Evolutionary conservation across 805 yeast genomes (phyloP).

Genomic region (Starmerella apis): DNA sequence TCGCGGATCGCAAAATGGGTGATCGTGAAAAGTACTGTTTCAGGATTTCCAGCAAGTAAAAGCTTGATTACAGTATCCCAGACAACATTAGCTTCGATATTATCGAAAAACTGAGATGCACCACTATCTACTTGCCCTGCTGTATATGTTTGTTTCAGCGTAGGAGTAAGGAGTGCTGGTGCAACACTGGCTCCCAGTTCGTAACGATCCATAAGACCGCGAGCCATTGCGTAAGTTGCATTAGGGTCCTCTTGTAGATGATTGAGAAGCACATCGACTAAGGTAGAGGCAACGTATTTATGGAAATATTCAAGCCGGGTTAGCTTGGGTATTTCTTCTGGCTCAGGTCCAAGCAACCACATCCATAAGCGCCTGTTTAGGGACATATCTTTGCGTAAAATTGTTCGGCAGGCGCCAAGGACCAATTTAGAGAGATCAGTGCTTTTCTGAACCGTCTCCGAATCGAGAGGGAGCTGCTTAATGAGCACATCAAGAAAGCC

Average conservation of each 20-base stretch:
- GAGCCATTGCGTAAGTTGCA: conserved; percentile 49
- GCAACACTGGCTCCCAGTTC: conserved; percentile 73
- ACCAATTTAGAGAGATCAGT: conserved; percentile 49
- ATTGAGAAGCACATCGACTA: conserved; percentile 46
- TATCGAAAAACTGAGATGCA: conserved; percentile 68
- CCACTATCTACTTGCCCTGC: conserved; percentile 28
- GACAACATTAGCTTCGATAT: conserved; percentile 68
- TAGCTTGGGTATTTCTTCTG: conserved; percentile 23
- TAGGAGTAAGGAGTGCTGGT: conserved; percentile 58
- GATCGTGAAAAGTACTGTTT: conserved; percentile 49
- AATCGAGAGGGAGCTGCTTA: conserved; percentile 53
- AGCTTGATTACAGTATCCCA: conserved; percentile 55
- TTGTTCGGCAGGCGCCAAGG: conserved; percentile 50
- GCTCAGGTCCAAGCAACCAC: conserved; percentile 81
- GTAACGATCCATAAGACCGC: conserved; percentile 85
- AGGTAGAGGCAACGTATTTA: conserved; percentile 42
- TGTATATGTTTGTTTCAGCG: conserved; percentile 36
- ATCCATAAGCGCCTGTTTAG: conserved; percentile 86
- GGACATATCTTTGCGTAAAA: conserved; percentile 83
- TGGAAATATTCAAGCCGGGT: conserved; percentile 48
- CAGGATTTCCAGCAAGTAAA: conserved; percentile 33
- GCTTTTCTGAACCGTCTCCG: conserved; percentile 41
- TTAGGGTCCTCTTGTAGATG: conserved; percentile 28
- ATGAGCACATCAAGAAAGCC: conserved; percentile 78
- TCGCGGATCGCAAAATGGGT: conserved; percentile 64